Conservation (phyloP, 2,329 filamentous ascomycete species). For the Ophiocordyceps camponoti-leonardi region DNA sequence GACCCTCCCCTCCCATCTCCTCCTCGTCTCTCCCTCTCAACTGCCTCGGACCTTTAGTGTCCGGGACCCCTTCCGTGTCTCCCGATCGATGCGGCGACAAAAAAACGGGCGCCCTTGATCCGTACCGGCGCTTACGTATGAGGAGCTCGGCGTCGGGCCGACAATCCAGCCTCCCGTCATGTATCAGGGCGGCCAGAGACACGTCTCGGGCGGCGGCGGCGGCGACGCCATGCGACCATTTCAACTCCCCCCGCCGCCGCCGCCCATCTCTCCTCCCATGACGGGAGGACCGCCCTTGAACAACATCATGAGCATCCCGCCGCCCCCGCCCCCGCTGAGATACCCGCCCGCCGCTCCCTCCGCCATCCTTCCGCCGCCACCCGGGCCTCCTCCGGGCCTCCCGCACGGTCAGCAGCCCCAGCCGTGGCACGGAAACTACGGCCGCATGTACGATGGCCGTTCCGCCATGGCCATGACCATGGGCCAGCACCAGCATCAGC, state of each 20-base stretch:
- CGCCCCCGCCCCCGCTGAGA: constrained; percentile 34
- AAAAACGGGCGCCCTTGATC: not conserved
- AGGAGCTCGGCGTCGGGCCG: not conserved
- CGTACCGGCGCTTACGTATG: not conserved
- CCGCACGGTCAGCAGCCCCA: constrained; percentile 19
- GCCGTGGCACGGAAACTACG: constrained; percentile 36
- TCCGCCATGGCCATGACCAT: constrained; percentile 21
- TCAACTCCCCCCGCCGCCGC: constrained; percentile 38
- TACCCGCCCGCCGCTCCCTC: constrained; percentile 27
- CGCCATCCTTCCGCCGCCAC: constrained; percentile 34
- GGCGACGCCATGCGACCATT: constrained; percentile 33
- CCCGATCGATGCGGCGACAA: not conserved
- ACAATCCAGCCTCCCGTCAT: constrained; percentile 16
- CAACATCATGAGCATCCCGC: constrained; percentile 32
- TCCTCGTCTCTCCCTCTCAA: too few relatives aligned
- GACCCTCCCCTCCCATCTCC: too few relatives aligned
- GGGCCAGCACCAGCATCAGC: constrained; percentile 33
- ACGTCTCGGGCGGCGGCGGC: constrained; percentile 20
- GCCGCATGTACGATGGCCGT: constrained; percentile 31
- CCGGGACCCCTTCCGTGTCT: too few relatives aligned
- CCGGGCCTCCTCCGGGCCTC: constrained; percentile 33
- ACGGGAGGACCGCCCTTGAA: constrained; percentile 20
- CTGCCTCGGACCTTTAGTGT: too few relatives aligned
- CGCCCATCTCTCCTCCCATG: constrained; percentile 35
- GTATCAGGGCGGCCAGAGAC: constrained; percentile 37